Evolutionary conservation across 768 basidiomycete genomes (phyloP).

Genomic region (Rickenella mellea): DNA sequence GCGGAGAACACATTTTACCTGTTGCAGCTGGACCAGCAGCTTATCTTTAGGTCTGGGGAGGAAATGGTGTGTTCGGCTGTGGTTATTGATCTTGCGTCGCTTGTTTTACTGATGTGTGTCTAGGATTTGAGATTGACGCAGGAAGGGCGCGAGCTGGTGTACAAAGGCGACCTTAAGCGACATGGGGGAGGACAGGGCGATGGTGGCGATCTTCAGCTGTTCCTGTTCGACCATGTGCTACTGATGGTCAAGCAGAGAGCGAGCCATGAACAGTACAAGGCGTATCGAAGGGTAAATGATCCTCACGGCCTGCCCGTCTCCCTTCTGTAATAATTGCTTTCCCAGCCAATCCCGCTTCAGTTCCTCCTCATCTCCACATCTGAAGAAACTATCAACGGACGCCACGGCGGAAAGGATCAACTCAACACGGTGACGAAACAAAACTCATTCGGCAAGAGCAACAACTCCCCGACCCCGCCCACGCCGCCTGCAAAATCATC

Average conservation of each 20-base stretch:
- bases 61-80: slow-evolving; percentile 54
- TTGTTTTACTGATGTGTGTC: not conserved
- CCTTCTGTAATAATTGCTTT: not conserved
- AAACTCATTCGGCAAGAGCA: slow-evolving; percentile 31
- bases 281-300: slow-evolving; percentile 76
- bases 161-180: slow-evolving; percentile 85
- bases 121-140: slow-evolving; percentile 83
- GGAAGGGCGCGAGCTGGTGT: slow-evolving; percentile 82
- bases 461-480: slow-evolving; percentile 33
- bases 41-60: slow-evolving; percentile 84
- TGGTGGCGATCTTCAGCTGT: slow-evolving; percentile 86
- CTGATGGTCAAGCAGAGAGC: slow-evolving; percentile 92
- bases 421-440: slow-evolving; percentile 31
- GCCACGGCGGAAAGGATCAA: slow-evolving; percentile 11
- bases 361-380: slow-evolving; percentile 74
- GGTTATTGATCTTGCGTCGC: not conserved
- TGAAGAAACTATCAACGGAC: slow-evolving; percentile 45
- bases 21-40: slow-evolving; percentile 84
- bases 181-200: slow-evolving; percentile 61
- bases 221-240: slow-evolving; percentile 93
- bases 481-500: slow-evolving; percentile 47
- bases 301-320: not conserved
- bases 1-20: slow-evolving; percentile 95
- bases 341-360: slow-evolving; percentile 90
- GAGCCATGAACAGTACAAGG: slow-evolving; percentile 86